Base-by-base conservation (phyloP, 495 filamentous ascomycete genomes). In the Elasticomyces elasticus region DNA sequence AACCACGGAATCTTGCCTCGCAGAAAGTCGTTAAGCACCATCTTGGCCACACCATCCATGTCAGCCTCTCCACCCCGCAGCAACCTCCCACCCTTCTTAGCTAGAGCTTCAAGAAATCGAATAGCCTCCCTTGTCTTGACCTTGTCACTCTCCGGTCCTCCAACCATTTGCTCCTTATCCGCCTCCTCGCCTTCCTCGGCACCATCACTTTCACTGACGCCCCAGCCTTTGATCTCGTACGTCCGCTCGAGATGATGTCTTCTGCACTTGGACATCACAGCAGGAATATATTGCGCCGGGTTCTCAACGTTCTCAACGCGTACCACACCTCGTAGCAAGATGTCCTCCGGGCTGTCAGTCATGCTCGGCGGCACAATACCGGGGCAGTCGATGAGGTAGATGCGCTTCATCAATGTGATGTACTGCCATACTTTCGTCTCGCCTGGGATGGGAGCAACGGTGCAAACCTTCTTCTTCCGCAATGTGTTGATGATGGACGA, bases 341-440 rank as follows among this genome's bases (percentile, higher is more conserved):
- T 87, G 57, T 95, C 91, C 65, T 87, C 78, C 40, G 86, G 82
- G 0, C 82, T 86, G 61, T 96, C 91, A 40, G 79, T 78, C 42
- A 74, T 74, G 59, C 82, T 91, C 1, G 92, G 89, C 7, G 92
- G 91, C 9, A 96, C 92, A 25, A 98, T 87, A 61, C 92, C 92
- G 31, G 92, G 92, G 63, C 92, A 96, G 64, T 97, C 92, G 60
- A 97, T 96, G 49, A 98, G 75, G 66, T 95, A 97, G 40, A 98
- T 96, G 47, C 94, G 76, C 68, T 89, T 90, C 89, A 95, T 97
- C 49, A 98, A 69, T 0, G 91, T 96, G 54, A 98, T 85, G 59
- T 95, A 97, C 67, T 98, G 89, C 89, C 89, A 97, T 12, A 96
- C 84, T 71, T 95, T 98, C 53, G 90, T 97, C 68, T 89, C 85